A percentile compares a stretch with the other conserved stretches of the same genome.
These are phyloP conservation scores for Atkinsonella hypoxylon DNA, from an alignment of 2,329 filamentous ascomycete genomes.

Conservation along the genomic window DNA sequence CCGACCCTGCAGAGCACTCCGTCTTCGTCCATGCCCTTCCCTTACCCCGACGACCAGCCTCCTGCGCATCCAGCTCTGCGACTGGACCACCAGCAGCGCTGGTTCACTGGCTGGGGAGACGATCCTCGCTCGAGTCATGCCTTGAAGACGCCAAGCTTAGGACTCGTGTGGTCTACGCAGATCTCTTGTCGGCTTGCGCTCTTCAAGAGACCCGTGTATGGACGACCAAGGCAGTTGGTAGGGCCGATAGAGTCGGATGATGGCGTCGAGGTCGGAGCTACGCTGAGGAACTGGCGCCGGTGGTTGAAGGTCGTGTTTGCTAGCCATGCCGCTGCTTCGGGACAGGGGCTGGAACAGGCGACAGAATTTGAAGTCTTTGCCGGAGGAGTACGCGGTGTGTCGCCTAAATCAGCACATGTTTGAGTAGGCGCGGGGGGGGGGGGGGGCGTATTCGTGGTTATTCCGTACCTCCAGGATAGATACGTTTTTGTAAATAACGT, in stretches of 20 bases:
- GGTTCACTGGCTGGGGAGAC: constrained; percentile 94
- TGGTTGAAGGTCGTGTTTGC: constrained; percentile 88
- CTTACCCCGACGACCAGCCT: constrained; percentile 17
- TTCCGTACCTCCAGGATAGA: too few relatives aligned
- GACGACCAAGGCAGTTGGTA: constrained; percentile 22
- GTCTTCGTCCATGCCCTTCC: constrained; percentile 16
- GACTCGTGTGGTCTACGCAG: constrained; percentile 85
- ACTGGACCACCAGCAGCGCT: constrained; percentile 82
- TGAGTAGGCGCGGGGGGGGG: too few relatives aligned
- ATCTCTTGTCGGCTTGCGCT: constrained; percentile 72
- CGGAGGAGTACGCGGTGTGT: constrained; percentile 41
- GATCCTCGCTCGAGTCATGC: constrained; percentile 32
- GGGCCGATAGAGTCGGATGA: constrained; percentile 25
- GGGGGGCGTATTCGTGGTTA: too few relatives aligned
- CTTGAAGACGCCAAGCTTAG: constrained; percentile 75
- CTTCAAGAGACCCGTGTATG: constrained; percentile 54
- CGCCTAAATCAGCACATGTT: not conserved
- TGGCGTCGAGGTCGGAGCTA: constrained; percentile 28
- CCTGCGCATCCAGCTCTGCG: constrained; percentile 43
- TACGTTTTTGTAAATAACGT: too few relatives aligned
- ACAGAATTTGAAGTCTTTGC: constrained; percentile 66
- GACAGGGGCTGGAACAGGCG: constrained; percentile 35
- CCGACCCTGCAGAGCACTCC: constrained; percentile 8
- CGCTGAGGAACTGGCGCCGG: constrained; percentile 52
- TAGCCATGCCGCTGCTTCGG: constrained; percentile 51